Conservation (phyloP, 352 stramenopile genomes). For the Phytopythium mirpurense region DNA sequence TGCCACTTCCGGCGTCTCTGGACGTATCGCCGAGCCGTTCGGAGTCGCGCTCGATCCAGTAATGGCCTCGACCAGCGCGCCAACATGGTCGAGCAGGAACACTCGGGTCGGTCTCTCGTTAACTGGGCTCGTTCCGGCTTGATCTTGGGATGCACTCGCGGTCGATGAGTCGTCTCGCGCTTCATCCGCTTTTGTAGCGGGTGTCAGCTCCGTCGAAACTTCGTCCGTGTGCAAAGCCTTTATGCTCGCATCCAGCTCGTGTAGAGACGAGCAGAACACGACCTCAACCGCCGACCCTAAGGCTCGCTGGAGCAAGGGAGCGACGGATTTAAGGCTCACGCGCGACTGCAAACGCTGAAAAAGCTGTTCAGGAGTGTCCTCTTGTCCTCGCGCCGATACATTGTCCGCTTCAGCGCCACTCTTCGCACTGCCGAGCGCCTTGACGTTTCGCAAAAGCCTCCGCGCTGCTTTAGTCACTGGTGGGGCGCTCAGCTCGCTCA, state of each 20-base stretch:
- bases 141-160: neutral
- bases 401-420: neutral
- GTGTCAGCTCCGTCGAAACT: neutral
- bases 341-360: conserved; percentile 14
- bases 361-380: neutral
- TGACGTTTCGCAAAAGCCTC: conserved; percentile 23
- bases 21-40: neutral
- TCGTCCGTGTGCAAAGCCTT: neutral
- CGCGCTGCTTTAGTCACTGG: conserved; percentile 41
- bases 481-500: conserved; percentile 43
- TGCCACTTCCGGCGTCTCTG: neutral
- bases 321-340: conserved; percentile 28
- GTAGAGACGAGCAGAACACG: conserved; percentile 26
- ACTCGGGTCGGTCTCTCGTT: conserved; percentile 14
- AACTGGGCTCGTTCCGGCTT: too few relatives aligned
- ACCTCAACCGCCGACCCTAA: conserved; percentile 13
- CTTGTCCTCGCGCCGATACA: neutral
- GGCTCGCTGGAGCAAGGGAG: conserved; percentile 31
- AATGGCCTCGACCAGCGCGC: neutral
- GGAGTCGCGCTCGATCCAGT: neutral
- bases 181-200: conserved; percentile 4
- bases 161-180: neutral
- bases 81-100: conserved; percentile 39
- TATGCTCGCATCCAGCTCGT: conserved; percentile 14
- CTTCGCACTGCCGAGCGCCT: neutral